A percentile compares a stretch with the other conserved stretches of the same genome.
Evolutionary conservation across 1,284 basidiomycete species (phyloP).

Genomic region (Trichosporon sp.): DNA sequence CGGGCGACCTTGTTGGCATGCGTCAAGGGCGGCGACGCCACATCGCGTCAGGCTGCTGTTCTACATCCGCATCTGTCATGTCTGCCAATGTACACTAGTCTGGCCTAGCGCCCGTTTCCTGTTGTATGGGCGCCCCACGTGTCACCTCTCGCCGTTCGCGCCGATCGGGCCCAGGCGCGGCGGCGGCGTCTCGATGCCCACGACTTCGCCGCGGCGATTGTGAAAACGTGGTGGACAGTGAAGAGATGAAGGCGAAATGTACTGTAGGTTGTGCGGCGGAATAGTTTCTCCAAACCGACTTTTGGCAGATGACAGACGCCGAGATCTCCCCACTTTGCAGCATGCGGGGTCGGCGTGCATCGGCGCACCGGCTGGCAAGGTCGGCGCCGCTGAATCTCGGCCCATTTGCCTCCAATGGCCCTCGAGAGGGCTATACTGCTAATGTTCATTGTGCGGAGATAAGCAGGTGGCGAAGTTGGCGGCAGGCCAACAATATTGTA

Average conservation of each 20-base stretch:
- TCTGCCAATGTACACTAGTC: no score
- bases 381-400: no score
- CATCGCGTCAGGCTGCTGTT: neutral
- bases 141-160: no score
- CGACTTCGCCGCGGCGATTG: no score
- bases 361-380: neutral
- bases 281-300: neutral
- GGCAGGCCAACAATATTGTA: neutral
- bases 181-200: neutral
- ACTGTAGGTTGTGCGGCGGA: neutral
- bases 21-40: neutral
- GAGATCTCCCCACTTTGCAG: no score
- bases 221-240: neutral
- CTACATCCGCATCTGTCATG: neutral
- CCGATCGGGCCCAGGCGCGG: neutral
- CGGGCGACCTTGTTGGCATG: no score
- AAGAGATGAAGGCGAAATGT: neutral
- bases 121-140: no score
- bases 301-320: no score
- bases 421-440: neutral
- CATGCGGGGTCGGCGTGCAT: neutral
- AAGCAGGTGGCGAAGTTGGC: neutral
- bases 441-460: neutral
- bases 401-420: neutral
- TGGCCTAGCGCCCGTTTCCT: no score